phyloP scores from a whole-genome alignment of 2,329 filamentous ascomycete species.

The Pyrenophora graminea region DNA sequence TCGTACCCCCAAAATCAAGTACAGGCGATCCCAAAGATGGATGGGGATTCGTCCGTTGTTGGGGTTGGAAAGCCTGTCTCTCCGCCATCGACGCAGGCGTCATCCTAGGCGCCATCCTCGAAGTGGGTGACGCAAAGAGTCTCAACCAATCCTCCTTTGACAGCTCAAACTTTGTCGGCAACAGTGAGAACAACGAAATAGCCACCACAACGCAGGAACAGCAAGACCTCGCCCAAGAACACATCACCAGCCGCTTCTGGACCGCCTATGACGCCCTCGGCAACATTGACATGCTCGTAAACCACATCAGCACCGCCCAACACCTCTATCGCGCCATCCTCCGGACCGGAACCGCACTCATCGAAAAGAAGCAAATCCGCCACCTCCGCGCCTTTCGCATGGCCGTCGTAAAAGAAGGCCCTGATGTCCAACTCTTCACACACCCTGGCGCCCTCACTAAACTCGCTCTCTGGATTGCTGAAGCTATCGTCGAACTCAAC shows the following conservation, averaged over 20 bases:
- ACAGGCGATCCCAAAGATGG: slow-evolving; percentile 79
- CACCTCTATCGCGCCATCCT: slow-evolving; percentile 91
- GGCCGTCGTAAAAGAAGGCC: slow-evolving; percentile 92
- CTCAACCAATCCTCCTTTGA: slow-evolving; percentile 40
- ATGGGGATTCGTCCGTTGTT: slow-evolving; percentile 96
- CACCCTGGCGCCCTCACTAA: slow-evolving; percentile 93
- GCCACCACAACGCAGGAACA: slow-evolving; percentile 23
- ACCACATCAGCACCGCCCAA: slow-evolving; percentile 80
- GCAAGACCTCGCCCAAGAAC: slow-evolving; percentile 48
- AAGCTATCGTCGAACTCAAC: slow-evolving; percentile 89
- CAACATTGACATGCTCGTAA: slow-evolving; percentile 70
- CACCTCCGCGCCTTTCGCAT: slow-evolving; percentile 92
- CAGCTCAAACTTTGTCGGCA: slow-evolving; percentile 33
- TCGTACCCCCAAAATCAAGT: slow-evolving; percentile 72
- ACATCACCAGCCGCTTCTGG: slow-evolving; percentile 59
- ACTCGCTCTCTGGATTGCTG: slow-evolving; percentile 89
- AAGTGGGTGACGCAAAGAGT: slow-evolving; percentile 72
- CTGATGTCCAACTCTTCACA: slow-evolving; percentile 87
- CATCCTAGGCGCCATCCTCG: slow-evolving; percentile 85
- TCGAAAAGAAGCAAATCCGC: slow-evolving; percentile 92
- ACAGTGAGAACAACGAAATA: slow-evolving; percentile 35
- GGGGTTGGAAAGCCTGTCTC: slow-evolving; percentile 95
- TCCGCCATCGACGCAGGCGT: slow-evolving; percentile 94
- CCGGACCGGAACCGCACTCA: slow-evolving; percentile 84
- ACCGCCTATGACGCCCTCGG: slow-evolving; percentile 62